A percentile compares a stretch with the other conserved stretches of the same genome.
These are phyloP conservation scores for Striga hermonthica DNA, from an alignment of 305 asterid genomes.

Conservation along the genomic window DNA sequence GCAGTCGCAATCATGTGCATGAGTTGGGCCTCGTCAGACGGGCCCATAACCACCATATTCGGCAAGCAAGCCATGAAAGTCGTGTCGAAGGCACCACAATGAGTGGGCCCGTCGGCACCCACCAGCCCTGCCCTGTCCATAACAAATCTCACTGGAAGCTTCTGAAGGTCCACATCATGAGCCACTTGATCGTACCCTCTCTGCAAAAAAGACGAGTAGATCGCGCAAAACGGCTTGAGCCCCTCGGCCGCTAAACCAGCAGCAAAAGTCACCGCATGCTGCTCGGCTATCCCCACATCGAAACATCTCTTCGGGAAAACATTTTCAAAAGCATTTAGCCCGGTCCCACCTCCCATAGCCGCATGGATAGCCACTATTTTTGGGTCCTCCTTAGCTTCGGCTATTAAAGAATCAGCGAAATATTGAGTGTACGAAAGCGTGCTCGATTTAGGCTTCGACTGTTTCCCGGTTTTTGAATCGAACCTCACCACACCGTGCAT, in stretches of 20 bases:
- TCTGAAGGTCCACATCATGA: slow-evolving; percentile 50
- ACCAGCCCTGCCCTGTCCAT: slow-evolving; percentile 51
- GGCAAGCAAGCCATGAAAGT: slow-evolving; percentile 45
- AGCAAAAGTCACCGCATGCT: slow-evolving; percentile 41
- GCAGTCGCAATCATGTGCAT: slow-evolving; percentile 51
- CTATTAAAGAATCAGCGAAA: slow-evolving; percentile 41
- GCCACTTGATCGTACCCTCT: slow-evolving; percentile 34
- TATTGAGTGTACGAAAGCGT: slow-evolving; percentile 40
- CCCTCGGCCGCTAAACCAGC: slow-evolving; percentile 46
- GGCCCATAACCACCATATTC: slow-evolving; percentile 52
- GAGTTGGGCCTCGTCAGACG: slow-evolving; percentile 41
- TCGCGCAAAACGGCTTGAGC: slow-evolving; percentile 42
- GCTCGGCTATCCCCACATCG: slow-evolving; percentile 38
- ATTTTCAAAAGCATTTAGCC: slow-evolving; percentile 42
- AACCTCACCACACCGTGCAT: slow-evolving; percentile 56
- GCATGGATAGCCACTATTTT: slow-evolving; percentile 30
- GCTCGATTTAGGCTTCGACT: slow-evolving; percentile 26
- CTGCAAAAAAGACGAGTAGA: slow-evolving; percentile 41
- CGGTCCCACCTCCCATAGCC: slow-evolving; percentile 48
- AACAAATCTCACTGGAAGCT: slow-evolving; percentile 43
- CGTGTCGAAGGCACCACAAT: slow-evolving; percentile 45
- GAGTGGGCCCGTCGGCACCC: slow-evolving; percentile 52
- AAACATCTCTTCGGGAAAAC: slow-evolving; percentile 44
- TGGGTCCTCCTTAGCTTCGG: slow-evolving; percentile 42
- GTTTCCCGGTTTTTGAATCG: slow-evolving; percentile 38